Conservation (phyloP, 2,329 filamentous ascomycete species). For the Fusarium agapanthi region DNA sequence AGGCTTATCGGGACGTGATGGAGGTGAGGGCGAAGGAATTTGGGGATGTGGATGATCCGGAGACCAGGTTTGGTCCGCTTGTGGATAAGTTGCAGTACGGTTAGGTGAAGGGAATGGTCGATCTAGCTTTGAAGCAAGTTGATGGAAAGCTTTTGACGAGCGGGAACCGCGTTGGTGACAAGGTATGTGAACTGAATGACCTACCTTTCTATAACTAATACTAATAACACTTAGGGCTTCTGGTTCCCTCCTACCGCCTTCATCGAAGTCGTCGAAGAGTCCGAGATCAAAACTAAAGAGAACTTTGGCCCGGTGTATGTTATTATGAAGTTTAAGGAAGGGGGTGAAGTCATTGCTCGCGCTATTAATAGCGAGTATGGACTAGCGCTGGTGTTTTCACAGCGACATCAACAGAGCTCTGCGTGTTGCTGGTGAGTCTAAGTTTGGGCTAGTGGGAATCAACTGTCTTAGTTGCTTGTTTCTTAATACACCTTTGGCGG, state of each 20-base stretch:
- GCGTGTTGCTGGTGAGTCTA: not conserved
- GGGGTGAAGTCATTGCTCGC: accelerated
- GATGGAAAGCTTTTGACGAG: not conserved
- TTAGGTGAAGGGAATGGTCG: not conserved
- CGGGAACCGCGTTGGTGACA: too few species aligned
- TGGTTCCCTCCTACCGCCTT: not conserved
- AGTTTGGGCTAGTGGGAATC: not conserved
- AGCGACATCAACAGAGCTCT: not conserved
- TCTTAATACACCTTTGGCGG: not conserved
- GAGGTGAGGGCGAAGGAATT: too few species aligned
- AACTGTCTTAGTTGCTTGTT: not conserved
- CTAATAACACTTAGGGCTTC: not conserved
- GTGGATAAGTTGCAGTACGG: not conserved
- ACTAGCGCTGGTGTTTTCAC: not conserved
- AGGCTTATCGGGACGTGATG: too few species aligned
- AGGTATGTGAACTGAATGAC: accelerated
- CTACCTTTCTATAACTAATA: accelerated
- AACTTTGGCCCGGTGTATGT: not conserved
- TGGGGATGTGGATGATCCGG: not conserved
- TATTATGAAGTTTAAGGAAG: not conserved
- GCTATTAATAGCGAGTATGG: not conserved
- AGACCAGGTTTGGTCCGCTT: not conserved
- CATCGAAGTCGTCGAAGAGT: not conserved
- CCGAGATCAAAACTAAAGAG: not conserved
- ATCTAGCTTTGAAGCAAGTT: too few species aligned